Evolutionary conservation across 2,329 filamentous ascomycete species (phyloP).

Genomic region (Tricladium varicosporioides): DNA sequence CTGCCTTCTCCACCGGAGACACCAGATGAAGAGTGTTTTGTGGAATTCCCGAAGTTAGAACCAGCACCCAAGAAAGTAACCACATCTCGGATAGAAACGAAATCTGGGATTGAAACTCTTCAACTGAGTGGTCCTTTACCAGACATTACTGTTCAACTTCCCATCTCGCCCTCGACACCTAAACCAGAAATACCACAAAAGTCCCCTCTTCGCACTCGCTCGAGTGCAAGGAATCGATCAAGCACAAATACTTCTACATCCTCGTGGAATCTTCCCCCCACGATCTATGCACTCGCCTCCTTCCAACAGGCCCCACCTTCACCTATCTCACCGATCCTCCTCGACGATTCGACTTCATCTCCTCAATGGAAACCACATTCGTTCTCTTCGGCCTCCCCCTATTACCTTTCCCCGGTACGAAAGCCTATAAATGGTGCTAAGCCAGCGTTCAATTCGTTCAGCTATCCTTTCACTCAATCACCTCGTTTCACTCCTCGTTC

Average conservation of each 20-base stretch:
- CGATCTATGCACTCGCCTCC: background rate
- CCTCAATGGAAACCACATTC: background rate
- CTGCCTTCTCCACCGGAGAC: conserved; percentile 8
- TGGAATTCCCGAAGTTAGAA: background rate
- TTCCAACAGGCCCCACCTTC: background rate
- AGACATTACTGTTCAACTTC: background rate
- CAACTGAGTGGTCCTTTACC: background rate
- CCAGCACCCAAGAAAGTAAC: background rate
- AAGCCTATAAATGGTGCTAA: no score
- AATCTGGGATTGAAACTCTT: background rate
- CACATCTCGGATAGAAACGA: background rate
- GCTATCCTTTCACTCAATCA: background rate
- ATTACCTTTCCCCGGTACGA: background rate
- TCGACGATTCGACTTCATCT: background rate
- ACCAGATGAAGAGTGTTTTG: background rate
- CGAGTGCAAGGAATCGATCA: background rate
- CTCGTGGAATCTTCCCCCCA: background rate
- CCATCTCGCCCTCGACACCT: background rate
- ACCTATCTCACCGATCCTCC: conserved; percentile 5
- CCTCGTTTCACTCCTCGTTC: background rate
- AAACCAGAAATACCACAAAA: background rate
- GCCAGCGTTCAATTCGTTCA: background rate
- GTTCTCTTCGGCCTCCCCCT: background rate
- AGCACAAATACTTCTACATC: background rate
- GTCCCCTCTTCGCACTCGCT: background rate